Evolutionary conservation across 495 filamentous ascomycete species (phyloP).

Genomic region (Daldinia decipiens): DNA sequence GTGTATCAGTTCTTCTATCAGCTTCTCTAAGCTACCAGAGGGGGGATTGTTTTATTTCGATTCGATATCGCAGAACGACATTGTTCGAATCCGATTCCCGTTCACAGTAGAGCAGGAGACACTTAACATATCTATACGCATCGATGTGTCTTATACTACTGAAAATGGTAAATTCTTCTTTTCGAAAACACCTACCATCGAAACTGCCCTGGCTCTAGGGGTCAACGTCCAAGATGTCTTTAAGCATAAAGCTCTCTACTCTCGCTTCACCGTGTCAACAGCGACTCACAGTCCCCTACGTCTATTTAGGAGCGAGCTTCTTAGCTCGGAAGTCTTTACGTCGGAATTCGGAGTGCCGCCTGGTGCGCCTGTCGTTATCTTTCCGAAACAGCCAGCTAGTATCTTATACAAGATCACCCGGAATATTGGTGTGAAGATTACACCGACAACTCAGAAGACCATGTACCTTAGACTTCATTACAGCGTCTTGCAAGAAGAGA

Average conservation of each 20-base stretch:
- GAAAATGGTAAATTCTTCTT: constrained; percentile 76
- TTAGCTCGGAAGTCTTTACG: constrained; percentile 73
- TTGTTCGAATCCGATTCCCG: constrained; percentile 72
- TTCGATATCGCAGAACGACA: constrained; percentile 60
- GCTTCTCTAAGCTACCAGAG: constrained; percentile 65
- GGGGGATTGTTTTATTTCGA: constrained; percentile 75
- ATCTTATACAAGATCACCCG: constrained; percentile 81
- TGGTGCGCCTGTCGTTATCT: constrained; percentile 69
- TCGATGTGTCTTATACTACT: constrained; percentile 83
- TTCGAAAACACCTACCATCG: constrained; percentile 69
- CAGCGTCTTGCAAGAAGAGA: constrained; percentile 78
- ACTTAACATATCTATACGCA: constrained; percentile 73
- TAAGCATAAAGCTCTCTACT: constrained; percentile 82
- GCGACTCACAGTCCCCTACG: constrained; percentile 78
- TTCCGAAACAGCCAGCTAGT: constrained; percentile 81
- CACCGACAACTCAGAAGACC: constrained; percentile 56
- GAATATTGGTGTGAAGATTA: constrained; percentile 48
- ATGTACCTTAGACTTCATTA: constrained; percentile 81
- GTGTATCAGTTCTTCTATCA: constrained; percentile 64
- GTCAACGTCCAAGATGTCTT: constrained; percentile 98
- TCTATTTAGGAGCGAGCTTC: constrained; percentile 74
- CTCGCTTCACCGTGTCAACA: constrained; percentile 87
- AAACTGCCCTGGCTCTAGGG: constrained; percentile 79
- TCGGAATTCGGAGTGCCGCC: constrained; percentile 68
- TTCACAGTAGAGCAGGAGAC: constrained; percentile 87